Percentiles rank a stretch among this genome's conserved stretches.
phyloP scores from a whole-genome alignment of 2,329 filamentous ascomycete species.

The Pseudogymnoascus sp. region DNA sequence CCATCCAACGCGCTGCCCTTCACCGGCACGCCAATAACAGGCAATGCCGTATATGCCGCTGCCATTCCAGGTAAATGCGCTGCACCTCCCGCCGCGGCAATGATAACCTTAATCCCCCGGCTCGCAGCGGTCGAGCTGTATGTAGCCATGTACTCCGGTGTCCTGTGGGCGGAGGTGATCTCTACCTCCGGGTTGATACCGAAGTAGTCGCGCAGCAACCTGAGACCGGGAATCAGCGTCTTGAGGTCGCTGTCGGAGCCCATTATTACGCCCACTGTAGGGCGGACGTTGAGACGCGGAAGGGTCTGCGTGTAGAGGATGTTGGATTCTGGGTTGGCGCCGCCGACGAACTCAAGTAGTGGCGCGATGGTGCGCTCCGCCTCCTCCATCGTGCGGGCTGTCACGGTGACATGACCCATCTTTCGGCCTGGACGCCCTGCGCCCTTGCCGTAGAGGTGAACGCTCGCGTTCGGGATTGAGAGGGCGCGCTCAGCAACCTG shows the following conservation, averaged over 20 bases:
- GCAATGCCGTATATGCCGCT: slow-evolving; percentile 62
- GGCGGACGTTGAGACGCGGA: slow-evolving; percentile 28
- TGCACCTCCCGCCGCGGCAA: slow-evolving; percentile 69
- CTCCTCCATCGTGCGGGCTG: slow-evolving; percentile 59
- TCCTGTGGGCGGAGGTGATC: slow-evolving; percentile 77
- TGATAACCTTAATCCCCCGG: slow-evolving; percentile 65
- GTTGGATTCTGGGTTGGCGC: slow-evolving; percentile 33
- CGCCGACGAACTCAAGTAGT: slow-evolving; percentile 60
- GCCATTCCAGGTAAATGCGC: slow-evolving; percentile 72
- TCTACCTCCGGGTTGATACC: slow-evolving; percentile 64
- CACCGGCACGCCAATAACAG: slow-evolving; percentile 72
- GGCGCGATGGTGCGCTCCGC: slow-evolving; percentile 63
- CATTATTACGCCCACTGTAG: slow-evolving; percentile 73
- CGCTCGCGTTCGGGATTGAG: slow-evolving; percentile 50
- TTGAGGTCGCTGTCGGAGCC: slow-evolving; percentile 73
- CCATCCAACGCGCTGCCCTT: slow-evolving; percentile 69
- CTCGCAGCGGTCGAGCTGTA: slow-evolving; percentile 58
- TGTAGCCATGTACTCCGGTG: slow-evolving; percentile 62
- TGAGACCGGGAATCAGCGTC: slow-evolving; percentile 58
- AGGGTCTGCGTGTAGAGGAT: slow-evolving; percentile 16
- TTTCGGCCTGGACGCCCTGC: slow-evolving; percentile 76
- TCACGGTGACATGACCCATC: slow-evolving; percentile 89
- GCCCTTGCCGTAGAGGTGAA: slow-evolving; percentile 90
- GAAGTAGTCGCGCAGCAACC: slow-evolving; percentile 59
- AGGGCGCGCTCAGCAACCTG: slow-evolving; percentile 48